A percentile compares a stretch with the other conserved stretches of the same genome.
These are phyloP conservation scores for Poa pratensis DNA, from an alignment of 176 grass and related monocot genomes.

Conservation along the genomic window DNA sequence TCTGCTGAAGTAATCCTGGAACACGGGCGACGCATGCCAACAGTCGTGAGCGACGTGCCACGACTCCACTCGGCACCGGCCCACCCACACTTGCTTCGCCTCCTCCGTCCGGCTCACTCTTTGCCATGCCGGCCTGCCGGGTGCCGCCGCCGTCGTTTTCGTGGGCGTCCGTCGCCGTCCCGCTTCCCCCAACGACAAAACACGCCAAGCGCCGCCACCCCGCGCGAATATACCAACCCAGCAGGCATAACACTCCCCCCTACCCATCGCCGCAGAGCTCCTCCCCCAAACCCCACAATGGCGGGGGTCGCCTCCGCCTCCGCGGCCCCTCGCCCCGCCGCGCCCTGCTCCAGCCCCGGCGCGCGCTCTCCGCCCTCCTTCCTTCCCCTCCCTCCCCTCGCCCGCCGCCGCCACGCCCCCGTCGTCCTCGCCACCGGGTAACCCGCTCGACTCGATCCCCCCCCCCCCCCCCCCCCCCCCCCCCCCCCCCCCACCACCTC, in stretches of 20 bases:
- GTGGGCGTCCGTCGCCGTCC: background rate
- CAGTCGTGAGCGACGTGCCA: no score
- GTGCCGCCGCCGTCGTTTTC: background rate
- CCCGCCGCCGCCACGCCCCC: background rate
- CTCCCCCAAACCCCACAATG: slow-evolving; percentile 12
- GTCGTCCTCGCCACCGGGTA: slow-evolving; percentile 20
- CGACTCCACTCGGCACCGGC: no score
- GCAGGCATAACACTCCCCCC: background rate
- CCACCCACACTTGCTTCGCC: background rate
- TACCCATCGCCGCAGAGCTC: background rate
- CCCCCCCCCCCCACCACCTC: no score
- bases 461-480: no score
- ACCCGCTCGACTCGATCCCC: background rate
- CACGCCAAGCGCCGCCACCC: background rate
- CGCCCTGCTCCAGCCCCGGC: background rate
- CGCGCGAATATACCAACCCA: background rate
- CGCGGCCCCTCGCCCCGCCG: background rate
- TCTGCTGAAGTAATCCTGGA: no score
- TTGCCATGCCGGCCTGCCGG: background rate
- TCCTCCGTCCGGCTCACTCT: background rate
- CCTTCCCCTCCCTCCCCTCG: slow-evolving; percentile 9
- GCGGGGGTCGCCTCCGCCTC: slow-evolving; percentile 13
- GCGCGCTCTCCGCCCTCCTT: background rate
- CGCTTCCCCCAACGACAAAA: background rate
- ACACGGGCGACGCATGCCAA: no score